Base-by-base conservation (phyloP, 2,329 filamentous ascomycete species). In the Triangularia verruculosa region DNA sequence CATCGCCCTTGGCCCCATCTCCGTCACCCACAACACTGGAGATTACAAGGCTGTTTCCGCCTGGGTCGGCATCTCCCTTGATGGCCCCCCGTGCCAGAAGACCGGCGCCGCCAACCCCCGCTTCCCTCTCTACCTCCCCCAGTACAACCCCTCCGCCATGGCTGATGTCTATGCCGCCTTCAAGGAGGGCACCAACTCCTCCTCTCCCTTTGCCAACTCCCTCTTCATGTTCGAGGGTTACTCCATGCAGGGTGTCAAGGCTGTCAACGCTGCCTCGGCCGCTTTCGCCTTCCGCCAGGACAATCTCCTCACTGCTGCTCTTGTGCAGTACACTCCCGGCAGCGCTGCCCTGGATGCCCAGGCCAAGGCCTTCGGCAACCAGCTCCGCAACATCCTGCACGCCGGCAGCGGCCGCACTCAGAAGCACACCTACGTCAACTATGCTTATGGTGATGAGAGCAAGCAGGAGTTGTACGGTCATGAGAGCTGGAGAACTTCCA, bases 201-300 rank as follows among this genome's bases (percentile, higher is more conserved):
- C 70, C 15, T 66, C 66, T 30, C 72, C 69, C 25, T 76, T 75
- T 51, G 61, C 63, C 22, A 61, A 65, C 68, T 73, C 74, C 17
- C 65, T 84, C 53, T 82, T 85, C 73, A 80, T 86, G 78, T 82
- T 86, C 61, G 84, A 87, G 69, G 80, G 80, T 2, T 86, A 86
- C 72, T 78, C 82, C 1, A 72, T 70, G 7, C 71, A 78, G 22
- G 83, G 78, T 1, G 78, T 86, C 1, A 69, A 77, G 59, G 72
- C 71, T 0, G 68, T 81, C 43, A 65, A 71, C 54, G 67, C 65
- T 25, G 69, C 71, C 9, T 74, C 76, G 1, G 76, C 77, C 2
- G 81, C 82, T 0, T 85, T 79, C 62, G 76, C 81, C 17, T 78
- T 78, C 71, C 78, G 83, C 1, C 66, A 70, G 1, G 78, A 80